Evolutionary conservation across 139 green algal species (phyloP), one percentile per base, ranked within the genome.

Genomic region (Chlorella sp.): DNA sequence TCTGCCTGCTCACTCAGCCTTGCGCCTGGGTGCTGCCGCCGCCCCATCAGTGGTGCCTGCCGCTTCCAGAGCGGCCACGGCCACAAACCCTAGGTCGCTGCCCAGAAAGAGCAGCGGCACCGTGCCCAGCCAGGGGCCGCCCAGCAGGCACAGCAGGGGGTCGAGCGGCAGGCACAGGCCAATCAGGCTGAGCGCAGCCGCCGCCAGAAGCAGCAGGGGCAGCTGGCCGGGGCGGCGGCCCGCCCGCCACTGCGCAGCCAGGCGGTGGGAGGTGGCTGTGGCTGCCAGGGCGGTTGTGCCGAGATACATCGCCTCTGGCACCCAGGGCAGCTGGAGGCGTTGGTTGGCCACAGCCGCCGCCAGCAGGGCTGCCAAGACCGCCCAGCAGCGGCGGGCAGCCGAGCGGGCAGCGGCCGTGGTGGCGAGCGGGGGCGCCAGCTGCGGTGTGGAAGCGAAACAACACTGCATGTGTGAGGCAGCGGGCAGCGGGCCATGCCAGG

Each of bases 1-100:
- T n/a, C n/a, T n/a, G n/a, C 28, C 32, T 43, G 24, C 1, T 78
- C 72, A 78, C 30, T 78, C 43, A 7, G 72, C 72, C 72, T 78
- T 78, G 43, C 44, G 51, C 51, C 51, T 60, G 32, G 44, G 26
- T 26, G 40, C 72, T 19, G 3, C 72, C 41, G 4, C 28, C 30
- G 43, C 43, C 43, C 40, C 72, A 58, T 77, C 76, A 24, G 51
- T 24, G 9, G 51, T 60, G 14, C 28, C 20, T 19, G 40, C 72
- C 2, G 3, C 72, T 32, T 5, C 30, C 43, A 56, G 26, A 28
- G 56, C 72, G 24, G 51, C 76, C 77, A n/a, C 73, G 60, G 22
- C 38, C 58, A 13, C 77, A 83, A 83, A 83, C 3, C 77, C 77
- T 7, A 73, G 58, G 14, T 22, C 77, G 60, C 77, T 74, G 48